Evolutionary conservation across 257 asterid species (phyloP).

Genomic region (Nicotiana noctiflora): DNA sequence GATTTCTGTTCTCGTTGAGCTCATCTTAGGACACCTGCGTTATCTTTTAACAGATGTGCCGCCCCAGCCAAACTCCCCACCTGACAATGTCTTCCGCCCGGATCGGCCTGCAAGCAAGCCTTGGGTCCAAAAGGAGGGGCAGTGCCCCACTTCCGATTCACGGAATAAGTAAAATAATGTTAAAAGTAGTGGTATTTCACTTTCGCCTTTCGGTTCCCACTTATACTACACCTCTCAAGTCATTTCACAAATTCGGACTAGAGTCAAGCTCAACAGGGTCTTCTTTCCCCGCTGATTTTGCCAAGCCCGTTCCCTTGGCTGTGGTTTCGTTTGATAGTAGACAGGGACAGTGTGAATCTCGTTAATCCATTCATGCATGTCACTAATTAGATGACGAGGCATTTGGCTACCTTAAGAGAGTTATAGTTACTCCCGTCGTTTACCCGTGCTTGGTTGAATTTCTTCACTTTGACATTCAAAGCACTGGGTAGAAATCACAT

Average conservation of each 20-base stretch:
- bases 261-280: slow-evolving; percentile 77
- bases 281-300: slow-evolving; percentile 49
- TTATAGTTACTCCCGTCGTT: slow-evolving; percentile 40
- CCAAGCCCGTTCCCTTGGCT: neutral
- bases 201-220: slow-evolving; percentile 62
- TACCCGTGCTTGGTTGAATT: too few species aligned
- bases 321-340: slow-evolving; percentile 9
- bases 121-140: slow-evolving; percentile 64
- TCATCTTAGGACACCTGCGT: slow-evolving; percentile 14
- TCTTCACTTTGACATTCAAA: too few species aligned
- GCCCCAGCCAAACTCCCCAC: slow-evolving; percentile 38
- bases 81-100: slow-evolving; percentile 32
- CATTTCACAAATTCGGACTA: slow-evolving; percentile 44
- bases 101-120: slow-evolving; percentile 22
- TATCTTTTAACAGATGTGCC: slow-evolving; percentile 27
- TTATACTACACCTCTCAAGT: slow-evolving; percentile 30
- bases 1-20: neutral
- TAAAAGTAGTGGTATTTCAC: slow-evolving; percentile 92
- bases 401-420: slow-evolving; percentile 49
- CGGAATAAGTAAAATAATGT: slow-evolving; percentile 78
- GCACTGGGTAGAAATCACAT: too few species aligned
- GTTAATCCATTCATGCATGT: slow-evolving; percentile 29
- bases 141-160: slow-evolving; percentile 64
- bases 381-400: slow-evolving; percentile 49
- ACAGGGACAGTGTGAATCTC: slow-evolving; percentile 12